Percentiles rank a stretch among this genome's conserved stretches.
phyloP scores from a whole-genome alignment of 345 rosid genomes.

The Camelina neglecta region DNA sequence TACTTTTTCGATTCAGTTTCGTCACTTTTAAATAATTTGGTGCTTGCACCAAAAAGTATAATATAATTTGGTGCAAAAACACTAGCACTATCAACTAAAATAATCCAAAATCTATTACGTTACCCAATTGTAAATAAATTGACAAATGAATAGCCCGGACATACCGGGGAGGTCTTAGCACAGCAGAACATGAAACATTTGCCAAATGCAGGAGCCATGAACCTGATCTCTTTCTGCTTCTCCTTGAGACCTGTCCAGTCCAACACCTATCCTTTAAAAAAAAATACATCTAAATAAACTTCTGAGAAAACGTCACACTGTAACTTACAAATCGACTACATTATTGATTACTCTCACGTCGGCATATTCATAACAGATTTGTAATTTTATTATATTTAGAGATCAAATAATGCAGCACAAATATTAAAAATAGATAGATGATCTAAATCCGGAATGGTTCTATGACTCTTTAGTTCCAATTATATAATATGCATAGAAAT shows the following conservation, averaged over 20 bases:
- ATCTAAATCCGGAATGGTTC: conserved; percentile 27
- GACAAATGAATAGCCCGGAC: background rate
- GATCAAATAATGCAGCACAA: conserved; percentile 3
- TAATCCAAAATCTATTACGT: no score
- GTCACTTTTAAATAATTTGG: background rate
- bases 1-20: background rate
- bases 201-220: conserved; percentile 42
- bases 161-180: conserved; percentile 42
- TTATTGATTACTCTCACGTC: conserved; percentile 26
- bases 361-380: conserved; percentile 19
- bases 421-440: conserved; percentile 19
- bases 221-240: conserved; percentile 8
- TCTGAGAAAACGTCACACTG: background rate
- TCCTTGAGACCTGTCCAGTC: conserved; percentile 24
- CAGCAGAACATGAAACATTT: conserved; percentile 45
- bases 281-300: background rate
- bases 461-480: conserved; percentile 11
- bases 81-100: background rate
- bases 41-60: no score
- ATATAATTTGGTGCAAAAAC: background rate
- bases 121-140: no score
- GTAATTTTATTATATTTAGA: background rate
- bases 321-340: conserved; percentile 20
- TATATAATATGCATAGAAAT: background rate
- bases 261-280: background rate